phyloP scores from a whole-genome alignment of 345 rosid genomes.

The Gossypium anomalum region DNA sequence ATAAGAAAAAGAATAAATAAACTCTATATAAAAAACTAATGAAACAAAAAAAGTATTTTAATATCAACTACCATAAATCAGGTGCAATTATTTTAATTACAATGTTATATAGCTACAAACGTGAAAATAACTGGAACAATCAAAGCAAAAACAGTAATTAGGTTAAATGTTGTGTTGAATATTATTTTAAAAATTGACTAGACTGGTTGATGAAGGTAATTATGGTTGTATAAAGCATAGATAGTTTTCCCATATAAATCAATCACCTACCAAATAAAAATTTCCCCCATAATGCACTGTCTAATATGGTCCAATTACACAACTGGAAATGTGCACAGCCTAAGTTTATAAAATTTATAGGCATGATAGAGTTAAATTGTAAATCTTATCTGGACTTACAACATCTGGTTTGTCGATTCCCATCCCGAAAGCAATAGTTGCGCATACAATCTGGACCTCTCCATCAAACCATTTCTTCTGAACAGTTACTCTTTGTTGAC shows the following conservation, averaged over 20 bases:
- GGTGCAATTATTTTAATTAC: not conserved
- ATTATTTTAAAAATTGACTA: not conserved
- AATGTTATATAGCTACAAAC: not conserved
- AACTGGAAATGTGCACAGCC: slow-evolving; percentile 5
- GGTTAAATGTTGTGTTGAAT: not conserved
- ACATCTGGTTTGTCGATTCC: slow-evolving; percentile 96
- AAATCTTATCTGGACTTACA: slow-evolving; percentile 44
- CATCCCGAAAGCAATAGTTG: slow-evolving; percentile 95
- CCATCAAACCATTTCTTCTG: slow-evolving; percentile 86
- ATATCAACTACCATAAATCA: slow-evolving; percentile 1
- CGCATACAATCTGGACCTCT: slow-evolving; percentile 78
- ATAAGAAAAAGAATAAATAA: not conserved
- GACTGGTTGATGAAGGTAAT: not conserved
- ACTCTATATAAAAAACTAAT: not conserved
- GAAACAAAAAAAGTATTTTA: not conserved
- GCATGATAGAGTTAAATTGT: slow-evolving; percentile 1
- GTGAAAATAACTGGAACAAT: no score
- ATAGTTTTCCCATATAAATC: slow-evolving; percentile 7
- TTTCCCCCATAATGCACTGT: not conserved
- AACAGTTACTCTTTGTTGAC: slow-evolving; percentile 64
- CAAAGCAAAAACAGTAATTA: not conserved
- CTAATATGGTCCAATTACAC: not conserved
- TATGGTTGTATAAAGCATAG: not conserved
- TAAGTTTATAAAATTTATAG: not conserved
- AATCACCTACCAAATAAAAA: not conserved